phyloP scores from a whole-genome alignment of 345 rosid genomes.

The Gossypium rotundifolium region DNA sequence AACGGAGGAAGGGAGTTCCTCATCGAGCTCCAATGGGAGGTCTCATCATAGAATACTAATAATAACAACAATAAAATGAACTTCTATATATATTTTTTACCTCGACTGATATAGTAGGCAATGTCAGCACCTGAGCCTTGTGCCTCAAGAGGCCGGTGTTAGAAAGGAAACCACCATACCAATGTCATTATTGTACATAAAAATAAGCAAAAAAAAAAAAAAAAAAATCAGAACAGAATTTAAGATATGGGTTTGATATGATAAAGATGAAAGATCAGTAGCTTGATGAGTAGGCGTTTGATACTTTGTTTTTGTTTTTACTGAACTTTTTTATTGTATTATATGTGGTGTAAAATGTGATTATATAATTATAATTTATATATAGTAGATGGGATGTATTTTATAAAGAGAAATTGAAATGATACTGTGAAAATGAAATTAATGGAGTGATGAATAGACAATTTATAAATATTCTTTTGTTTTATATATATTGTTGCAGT shows the following conservation, averaged over 20 bases:
- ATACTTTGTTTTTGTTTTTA: background rate
- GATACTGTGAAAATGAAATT: conserved; percentile 4
- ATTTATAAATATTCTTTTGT: background rate
- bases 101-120: background rate
- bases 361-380: background rate
- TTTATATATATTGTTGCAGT: background rate
- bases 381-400: background rate
- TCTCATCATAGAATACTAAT: conserved; percentile 39
- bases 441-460: conserved; percentile 6
- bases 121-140: conserved; percentile 20
- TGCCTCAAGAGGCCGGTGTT: conserved; percentile 20
- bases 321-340: background rate
- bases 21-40: conserved; percentile 67
- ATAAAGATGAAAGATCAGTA: background rate
- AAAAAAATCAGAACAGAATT: background rate
- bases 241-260: background rate
- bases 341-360: background rate
- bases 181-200: background rate
- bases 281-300: background rate
- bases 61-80: background rate
- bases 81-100: background rate
- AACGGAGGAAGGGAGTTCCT: conserved; percentile 63
- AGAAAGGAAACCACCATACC: background rate
- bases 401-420: background rate
- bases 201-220: background rate